Evolutionary conservation across 495 filamentous ascomycete species (phyloP).

Genomic region (Aspergillus ostianus): DNA sequence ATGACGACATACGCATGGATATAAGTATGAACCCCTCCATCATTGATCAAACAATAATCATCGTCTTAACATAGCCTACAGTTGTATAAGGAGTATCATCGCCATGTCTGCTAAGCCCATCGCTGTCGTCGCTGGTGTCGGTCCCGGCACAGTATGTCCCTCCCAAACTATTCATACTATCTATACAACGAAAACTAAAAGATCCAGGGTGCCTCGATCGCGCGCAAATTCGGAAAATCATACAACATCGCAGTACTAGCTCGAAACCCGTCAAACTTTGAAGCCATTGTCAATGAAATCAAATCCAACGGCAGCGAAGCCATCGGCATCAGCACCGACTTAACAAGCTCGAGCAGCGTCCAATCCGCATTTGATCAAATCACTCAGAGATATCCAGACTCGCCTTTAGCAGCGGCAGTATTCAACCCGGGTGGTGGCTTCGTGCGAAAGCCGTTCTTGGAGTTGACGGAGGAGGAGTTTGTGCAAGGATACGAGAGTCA

Average conservation of each 20-base stretch:
- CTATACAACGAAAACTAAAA: constrained; percentile 1
- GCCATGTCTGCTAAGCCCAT: constrained; percentile 47
- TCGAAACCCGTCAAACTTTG: constrained; percentile 65
- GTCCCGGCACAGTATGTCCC: constrained; percentile 61
- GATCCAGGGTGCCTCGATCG: constrained; percentile 53
- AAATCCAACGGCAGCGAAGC: constrained; percentile 67
- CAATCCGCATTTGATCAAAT: constrained; percentile 67
- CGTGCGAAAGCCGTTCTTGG: constrained; percentile 77
- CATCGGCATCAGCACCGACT: constrained; percentile 72
- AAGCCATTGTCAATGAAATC: constrained; percentile 70
- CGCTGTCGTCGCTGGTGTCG: constrained; percentile 73
- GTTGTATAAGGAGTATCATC: neutral
- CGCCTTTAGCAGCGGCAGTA: constrained; percentile 68
- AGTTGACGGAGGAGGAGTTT: constrained; percentile 66
- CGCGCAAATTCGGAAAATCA: constrained; percentile 63
- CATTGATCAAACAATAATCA: neutral
- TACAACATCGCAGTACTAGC: constrained; percentile 79
- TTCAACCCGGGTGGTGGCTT: constrained; percentile 78
- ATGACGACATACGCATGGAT: constrained; percentile 9
- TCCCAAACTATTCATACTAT: constrained; percentile 5
- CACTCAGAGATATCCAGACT: constrained; percentile 47
- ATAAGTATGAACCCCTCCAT: neutral
- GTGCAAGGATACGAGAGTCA: constrained; percentile 53
- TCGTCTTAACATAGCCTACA: neutral
- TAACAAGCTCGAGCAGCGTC: constrained; percentile 61